Evolutionary conservation across 202 grass and related monocot genomes (phyloP), one percentile per base, ranked within the genome.

Genomic region (Musa balbisiana): DNA sequence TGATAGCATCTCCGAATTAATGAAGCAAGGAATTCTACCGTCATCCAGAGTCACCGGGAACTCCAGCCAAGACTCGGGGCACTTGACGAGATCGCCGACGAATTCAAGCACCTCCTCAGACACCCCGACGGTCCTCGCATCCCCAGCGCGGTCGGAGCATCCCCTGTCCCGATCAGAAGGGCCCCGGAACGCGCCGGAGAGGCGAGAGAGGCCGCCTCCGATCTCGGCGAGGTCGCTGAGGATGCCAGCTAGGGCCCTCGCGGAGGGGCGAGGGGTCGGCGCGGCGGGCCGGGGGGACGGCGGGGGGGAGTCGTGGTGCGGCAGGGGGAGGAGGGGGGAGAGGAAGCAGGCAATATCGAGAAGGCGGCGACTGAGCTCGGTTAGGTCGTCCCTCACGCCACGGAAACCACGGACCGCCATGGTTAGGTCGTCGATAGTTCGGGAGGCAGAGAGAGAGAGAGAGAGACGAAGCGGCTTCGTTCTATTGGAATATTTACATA

Each of bases 281-380:
- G 73, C 51, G 23, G 52, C 63, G 13, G 27, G 71, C 13, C 86
- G 83, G 6, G 91, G 95, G 5, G 95, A 94, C 0, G 87, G 70
- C 8, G 95, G 95, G 55, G 95, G 91, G 12, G 95, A 98, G 74
- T 98, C 91, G 64, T 83, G 82, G 85, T 92, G 84, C 2, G 85
- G 76, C 56, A 91, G 85, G 66, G 70, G 63, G 33, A 94, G 83
- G 1, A 98, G 81, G 24, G 95, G 95, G 84, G 91, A 87, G 50
- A 98, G 81, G 83, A 99, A 94, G 87, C 95, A 99, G 49, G 95
- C 95, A 83, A 99, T 88, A 75, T 92, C 95, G 14, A 99, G 72
- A 54, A 99, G 87, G 75, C 95, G 95, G 5, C 95, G 87, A 12
- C 91, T 91, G 53, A 99, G 89, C 86, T 99, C 95, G 6, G 91